Percentiles rank a stretch among this genome's conserved stretches.
Evolutionary conservation across 2,329 filamentous ascomycete species (phyloP).

Genomic region (Lachnellula hyalina): DNA sequence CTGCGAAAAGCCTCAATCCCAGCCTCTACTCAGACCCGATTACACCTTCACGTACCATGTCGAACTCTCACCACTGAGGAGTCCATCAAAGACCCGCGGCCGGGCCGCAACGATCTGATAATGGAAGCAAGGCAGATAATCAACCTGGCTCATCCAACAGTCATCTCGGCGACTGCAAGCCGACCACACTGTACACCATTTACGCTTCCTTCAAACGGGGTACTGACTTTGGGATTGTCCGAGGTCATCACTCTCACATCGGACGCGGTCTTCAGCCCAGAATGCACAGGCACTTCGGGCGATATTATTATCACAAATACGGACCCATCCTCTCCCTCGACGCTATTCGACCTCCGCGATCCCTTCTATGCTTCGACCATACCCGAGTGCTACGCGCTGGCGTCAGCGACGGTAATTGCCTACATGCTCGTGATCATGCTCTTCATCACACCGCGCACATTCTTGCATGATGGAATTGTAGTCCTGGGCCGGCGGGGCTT

Average conservation of each 20-base stretch:
- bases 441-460: conserved; percentile 87
- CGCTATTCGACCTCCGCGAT: conserved; percentile 57
- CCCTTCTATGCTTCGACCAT: conserved; percentile 93
- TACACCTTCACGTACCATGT: conserved; percentile 12
- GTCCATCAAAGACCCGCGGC: conserved; percentile 20
- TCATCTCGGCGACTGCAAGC: conserved; percentile 29
- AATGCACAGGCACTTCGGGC: conserved; percentile 38
- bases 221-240: conserved; percentile 37
- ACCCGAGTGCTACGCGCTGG: conserved; percentile 88
- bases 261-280: conserved; percentile 44
- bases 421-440: conserved; percentile 85
- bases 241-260: conserved; percentile 37
- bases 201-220: conserved; percentile 53
- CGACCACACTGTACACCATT: conserved; percentile 55
- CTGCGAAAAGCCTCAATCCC: neutral
- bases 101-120: conserved; percentile 21
- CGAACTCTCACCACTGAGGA: conserved; percentile 12
- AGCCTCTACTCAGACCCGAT: neutral
- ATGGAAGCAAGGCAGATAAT: conserved; percentile 29
- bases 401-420: conserved; percentile 82
- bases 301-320: conserved; percentile 24
- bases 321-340: conserved; percentile 12
- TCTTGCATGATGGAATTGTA: conserved; percentile 78
- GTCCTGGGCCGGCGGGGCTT: conserved; percentile 78
- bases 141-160: conserved; percentile 28